A percentile compares a stretch with the other conserved stretches of the same genome.
Evolutionary conservation across 208 protist genomes (phyloP).

Genomic region (Vickermania spadyakhi): DNA sequence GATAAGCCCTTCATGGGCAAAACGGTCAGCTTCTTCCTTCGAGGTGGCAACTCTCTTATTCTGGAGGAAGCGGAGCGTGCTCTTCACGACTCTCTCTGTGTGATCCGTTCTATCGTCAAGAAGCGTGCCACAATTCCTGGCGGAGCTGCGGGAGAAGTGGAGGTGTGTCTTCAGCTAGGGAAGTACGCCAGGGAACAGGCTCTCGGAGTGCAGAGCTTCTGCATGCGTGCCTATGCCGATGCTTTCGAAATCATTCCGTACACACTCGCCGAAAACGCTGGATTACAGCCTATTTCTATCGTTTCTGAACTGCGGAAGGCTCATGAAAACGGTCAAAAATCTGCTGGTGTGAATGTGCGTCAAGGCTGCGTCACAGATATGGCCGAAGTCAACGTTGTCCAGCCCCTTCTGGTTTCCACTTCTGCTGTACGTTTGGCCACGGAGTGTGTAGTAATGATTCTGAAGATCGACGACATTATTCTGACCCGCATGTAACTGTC

Average conservation of each 20-base stretch:
- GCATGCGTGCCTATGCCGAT: constrained; percentile 95
- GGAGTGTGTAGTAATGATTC: constrained; percentile 97
- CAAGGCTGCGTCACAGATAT: constrained; percentile 96
- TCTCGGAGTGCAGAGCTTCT: constrained; percentile 88
- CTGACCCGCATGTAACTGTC: constrained; percentile 57
- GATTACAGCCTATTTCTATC: constrained; percentile 96
- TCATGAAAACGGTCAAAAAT: constrained; percentile 89
- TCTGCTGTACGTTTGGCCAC: constrained; percentile 96
- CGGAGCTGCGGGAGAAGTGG: constrained; percentile 96
- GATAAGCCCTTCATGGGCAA: constrained; percentile 66
- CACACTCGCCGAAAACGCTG: constrained; percentile 99
- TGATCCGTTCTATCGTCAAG: constrained; percentile 99
- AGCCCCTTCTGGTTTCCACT: constrained; percentile 96
- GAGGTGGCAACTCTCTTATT: constrained; percentile 96
- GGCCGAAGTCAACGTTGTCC: constrained; percentile 96
- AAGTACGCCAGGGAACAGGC: constrained; percentile 84
- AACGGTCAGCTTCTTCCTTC: constrained; percentile 95
- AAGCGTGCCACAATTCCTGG: constrained; percentile 92
- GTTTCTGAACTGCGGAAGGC: constrained; percentile 97
- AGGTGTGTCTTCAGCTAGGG: constrained; percentile 89
- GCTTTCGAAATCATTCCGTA: constrained; percentile 98
- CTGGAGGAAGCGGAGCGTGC: constrained; percentile 98
- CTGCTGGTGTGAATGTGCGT: constrained; percentile 93
- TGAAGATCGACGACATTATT: constrained; percentile 95
- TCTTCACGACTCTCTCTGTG: constrained; percentile 99